Percentiles rank a stretch among this genome's conserved stretches.
Conservation (phyloP, 78 protist genomes). For the Trichosphaerium sp. region DNA sequence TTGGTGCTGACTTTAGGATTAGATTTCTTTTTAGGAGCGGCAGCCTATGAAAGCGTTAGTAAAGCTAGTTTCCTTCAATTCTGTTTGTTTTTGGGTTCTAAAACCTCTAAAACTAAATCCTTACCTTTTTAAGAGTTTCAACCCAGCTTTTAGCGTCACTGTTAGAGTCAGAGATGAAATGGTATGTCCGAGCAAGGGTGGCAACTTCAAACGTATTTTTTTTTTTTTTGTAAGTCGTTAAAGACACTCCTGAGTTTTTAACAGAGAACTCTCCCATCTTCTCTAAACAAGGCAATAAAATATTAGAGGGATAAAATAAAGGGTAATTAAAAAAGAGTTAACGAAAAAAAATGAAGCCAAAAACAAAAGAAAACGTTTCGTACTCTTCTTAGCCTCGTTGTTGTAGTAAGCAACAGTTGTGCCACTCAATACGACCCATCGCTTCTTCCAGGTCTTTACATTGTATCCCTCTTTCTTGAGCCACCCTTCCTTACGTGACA, state of each 20-base stretch:
- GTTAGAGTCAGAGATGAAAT: slow-evolving; percentile 18
- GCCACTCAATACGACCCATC: slow-evolving; percentile 56
- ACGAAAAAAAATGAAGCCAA: neutral
- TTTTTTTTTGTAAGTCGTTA: slow-evolving; percentile 11
- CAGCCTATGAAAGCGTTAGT: too few species aligned
- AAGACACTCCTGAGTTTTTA: neutral
- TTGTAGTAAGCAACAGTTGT: slow-evolving; percentile 39
- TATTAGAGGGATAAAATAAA: neutral
- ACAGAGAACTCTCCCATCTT: slow-evolving; percentile 31
- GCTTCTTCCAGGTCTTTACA: slow-evolving; percentile 49
- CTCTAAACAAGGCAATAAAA: slow-evolving; percentile 11
- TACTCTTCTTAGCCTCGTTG: too few species aligned
- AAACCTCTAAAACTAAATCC: neutral
- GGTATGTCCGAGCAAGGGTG: slow-evolving; percentile 38
- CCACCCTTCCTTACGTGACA: slow-evolving; percentile 57
- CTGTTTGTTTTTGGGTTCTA: too few species aligned
- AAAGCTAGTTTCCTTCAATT: too few species aligned
- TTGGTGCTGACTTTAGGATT: too few species aligned
- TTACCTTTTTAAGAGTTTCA: neutral
- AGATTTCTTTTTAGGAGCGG: too few species aligned
- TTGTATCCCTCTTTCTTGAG: slow-evolving; percentile 45
- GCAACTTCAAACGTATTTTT: slow-evolving; percentile 38
- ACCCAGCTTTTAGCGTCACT: slow-evolving; percentile 39
- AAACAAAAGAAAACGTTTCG: too few species aligned
- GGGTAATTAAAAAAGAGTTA: neutral